Conservation (phyloP, 106 monocot species). For the Platanthera guangdongensis region DNA sequence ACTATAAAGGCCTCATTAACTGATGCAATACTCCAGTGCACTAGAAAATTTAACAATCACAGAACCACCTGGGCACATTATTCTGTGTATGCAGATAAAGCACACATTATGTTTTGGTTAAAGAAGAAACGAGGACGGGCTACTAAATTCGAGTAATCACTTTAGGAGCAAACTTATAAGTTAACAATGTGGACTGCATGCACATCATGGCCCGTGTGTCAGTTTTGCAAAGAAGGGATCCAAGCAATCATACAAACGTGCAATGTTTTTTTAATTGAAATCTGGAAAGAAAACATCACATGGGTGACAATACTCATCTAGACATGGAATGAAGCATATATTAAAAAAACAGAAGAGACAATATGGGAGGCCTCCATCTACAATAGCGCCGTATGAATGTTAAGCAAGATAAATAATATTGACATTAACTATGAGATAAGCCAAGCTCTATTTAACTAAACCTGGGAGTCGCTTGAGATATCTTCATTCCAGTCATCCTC, state of each 20-base stretch:
- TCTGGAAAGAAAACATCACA: background rate
- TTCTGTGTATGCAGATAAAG: background rate
- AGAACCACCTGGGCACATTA: background rate
- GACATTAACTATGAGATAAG: background rate
- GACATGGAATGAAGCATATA: background rate
- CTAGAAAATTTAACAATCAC: too few species aligned
- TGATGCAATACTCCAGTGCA: too few species aligned
- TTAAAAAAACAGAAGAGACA: background rate
- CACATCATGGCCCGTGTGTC: background rate
- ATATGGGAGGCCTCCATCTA: background rate
- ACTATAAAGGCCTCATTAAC: too few species aligned
- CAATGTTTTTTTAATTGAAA: background rate
- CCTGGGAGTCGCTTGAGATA: constrained; percentile 6
- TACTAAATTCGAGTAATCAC: too few species aligned
- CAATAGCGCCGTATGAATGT: background rate
- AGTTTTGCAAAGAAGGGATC: background rate
- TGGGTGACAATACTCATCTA: too few species aligned
- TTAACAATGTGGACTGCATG: background rate
- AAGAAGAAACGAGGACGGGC: too few species aligned
- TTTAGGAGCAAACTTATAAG: background rate
- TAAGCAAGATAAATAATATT: background rate
- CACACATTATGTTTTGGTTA: too few species aligned
- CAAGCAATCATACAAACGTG: background rate
- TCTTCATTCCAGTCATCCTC: constrained; percentile 6
- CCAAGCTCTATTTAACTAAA: background rate